A percentile compares a stretch with the other conserved stretches of the same genome.
These are phyloP conservation scores for Ulota crispa DNA, from an alignment of 225 moss, liverwort and hornwort species.

Conservation along the genomic window DNA sequence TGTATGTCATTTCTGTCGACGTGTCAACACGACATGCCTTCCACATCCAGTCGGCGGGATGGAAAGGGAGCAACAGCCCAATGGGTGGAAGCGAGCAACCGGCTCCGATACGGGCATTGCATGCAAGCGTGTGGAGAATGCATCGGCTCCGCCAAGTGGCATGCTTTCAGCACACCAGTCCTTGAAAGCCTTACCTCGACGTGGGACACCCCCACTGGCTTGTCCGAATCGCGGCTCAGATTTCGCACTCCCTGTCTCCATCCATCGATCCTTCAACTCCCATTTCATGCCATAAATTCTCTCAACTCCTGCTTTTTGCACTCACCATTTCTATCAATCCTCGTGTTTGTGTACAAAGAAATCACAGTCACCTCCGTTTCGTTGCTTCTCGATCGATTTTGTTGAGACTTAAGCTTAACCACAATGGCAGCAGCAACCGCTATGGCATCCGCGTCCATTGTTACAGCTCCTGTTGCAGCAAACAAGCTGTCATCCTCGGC, in stretches of 20 bases:
- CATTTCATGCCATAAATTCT: not conserved
- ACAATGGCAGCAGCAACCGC: constrained; percentile 32
- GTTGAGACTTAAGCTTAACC: not conserved
- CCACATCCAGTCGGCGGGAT: not conserved
- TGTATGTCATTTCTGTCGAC: not conserved
- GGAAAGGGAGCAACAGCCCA: not conserved
- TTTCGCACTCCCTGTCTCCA: not conserved
- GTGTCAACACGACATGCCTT: constrained; percentile 23
- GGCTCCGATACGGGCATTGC: not conserved
- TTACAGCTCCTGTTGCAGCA: constrained; percentile 22
- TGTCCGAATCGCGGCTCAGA: constrained; percentile 31
- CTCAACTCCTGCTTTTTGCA: rapidly evolving
- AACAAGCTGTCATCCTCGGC: constrained; percentile 32
- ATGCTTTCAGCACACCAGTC: not conserved
- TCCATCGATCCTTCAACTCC: not conserved
- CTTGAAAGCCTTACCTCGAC: constrained; percentile 17
- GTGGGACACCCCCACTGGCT: constrained; percentile 26
- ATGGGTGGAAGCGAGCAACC: not conserved
- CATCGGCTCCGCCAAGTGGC: constrained; percentile 30
- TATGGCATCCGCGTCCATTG: constrained; percentile 21
- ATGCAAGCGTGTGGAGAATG: not conserved
- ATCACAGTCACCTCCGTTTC: too few relatives aligned
- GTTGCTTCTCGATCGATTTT: not conserved
- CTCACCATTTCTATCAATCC: too few relatives aligned
- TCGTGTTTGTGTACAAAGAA: not conserved